Evolutionary conservation across 2,329 filamentous ascomycete genomes (phyloP).

Genomic region (Triangularia verruculosa): DNA sequence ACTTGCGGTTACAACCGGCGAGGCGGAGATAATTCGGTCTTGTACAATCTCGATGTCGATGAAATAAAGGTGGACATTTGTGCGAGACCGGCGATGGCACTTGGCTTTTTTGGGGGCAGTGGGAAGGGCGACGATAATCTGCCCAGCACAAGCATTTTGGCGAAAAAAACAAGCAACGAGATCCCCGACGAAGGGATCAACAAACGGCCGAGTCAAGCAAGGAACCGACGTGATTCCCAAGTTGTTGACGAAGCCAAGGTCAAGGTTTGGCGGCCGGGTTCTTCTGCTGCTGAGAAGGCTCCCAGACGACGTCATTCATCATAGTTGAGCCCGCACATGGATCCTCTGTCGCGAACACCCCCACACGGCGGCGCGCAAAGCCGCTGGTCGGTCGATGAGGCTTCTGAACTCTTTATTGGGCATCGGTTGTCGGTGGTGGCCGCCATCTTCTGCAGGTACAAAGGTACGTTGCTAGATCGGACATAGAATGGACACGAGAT

Average conservation of each 20-base stretch:
- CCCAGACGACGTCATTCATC: neutral
- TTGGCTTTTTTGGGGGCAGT: neutral
- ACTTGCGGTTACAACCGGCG: neutral
- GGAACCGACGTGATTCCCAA: neutral
- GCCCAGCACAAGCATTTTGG: neutral
- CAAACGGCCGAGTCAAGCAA: neutral
- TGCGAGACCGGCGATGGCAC: neutral
- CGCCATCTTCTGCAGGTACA: neutral
- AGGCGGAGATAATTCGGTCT: conserved; percentile 7
- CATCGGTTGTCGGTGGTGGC: neutral
- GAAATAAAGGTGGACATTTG: neutral
- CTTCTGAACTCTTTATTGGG: neutral
- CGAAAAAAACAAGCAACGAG: neutral
- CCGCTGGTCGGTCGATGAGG: neutral
- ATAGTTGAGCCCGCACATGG: neutral
- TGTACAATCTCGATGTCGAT: neutral
- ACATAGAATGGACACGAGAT: neutral
- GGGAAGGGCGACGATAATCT: neutral
- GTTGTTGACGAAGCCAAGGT: neutral
- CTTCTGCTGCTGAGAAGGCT: neutral
- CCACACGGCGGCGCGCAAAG: neutral
- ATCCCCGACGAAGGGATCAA: neutral
- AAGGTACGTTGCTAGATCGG: neutral
- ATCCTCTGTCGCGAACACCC: neutral
- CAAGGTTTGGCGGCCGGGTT: neutral